phyloP scores from a whole-genome alignment of 2,329 filamentous ascomycete genomes.

The Fusarium napiforme region DNA sequence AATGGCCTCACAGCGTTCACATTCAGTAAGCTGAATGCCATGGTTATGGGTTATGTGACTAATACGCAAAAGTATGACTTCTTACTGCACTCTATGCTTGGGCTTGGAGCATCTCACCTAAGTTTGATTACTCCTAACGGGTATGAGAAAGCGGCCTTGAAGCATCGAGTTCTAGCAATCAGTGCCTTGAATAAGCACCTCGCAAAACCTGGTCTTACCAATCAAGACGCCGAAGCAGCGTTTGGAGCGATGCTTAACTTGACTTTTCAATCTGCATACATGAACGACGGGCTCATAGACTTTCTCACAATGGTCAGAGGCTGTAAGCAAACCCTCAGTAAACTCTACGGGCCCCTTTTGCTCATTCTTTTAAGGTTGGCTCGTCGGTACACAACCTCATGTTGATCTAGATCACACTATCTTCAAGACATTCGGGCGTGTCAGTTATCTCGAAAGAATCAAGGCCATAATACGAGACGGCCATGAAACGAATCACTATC shows the following conservation, averaged over 20 bases:
- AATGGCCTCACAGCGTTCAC: constrained; percentile 51
- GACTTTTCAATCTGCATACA: constrained; percentile 53
- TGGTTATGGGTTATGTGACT: background rate
- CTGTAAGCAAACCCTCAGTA: constrained; percentile 43
- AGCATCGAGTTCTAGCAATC: constrained; percentile 54
- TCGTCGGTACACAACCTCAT: constrained; percentile 40
- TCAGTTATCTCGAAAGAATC: constrained; percentile 45
- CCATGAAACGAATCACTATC: constrained; percentile 6
- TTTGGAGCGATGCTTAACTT: constrained; percentile 52
- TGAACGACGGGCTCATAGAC: constrained; percentile 54
- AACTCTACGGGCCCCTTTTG: background rate
- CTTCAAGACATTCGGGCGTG: constrained; percentile 43
- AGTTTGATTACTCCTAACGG: constrained; percentile 38
- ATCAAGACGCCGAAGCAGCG: constrained; percentile 50
- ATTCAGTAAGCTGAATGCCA: constrained; percentile 45
- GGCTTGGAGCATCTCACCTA: constrained; percentile 54
- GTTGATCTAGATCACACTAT: constrained; percentile 33
- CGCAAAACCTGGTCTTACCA: constrained; percentile 42
- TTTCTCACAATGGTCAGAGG: constrained; percentile 54
- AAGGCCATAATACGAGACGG: constrained; percentile 33
- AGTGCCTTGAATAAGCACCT: constrained; percentile 50
- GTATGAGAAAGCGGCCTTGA: constrained; percentile 46
- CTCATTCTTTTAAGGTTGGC: constrained; percentile 35
- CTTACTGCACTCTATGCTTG: constrained; percentile 56
- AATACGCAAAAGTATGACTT: constrained; percentile 50